Evolutionary conservation across 139 green algal species (phyloP), one percentile per base, ranked within the genome.

Genomic region (Chlamydomonas sp.): DNA sequence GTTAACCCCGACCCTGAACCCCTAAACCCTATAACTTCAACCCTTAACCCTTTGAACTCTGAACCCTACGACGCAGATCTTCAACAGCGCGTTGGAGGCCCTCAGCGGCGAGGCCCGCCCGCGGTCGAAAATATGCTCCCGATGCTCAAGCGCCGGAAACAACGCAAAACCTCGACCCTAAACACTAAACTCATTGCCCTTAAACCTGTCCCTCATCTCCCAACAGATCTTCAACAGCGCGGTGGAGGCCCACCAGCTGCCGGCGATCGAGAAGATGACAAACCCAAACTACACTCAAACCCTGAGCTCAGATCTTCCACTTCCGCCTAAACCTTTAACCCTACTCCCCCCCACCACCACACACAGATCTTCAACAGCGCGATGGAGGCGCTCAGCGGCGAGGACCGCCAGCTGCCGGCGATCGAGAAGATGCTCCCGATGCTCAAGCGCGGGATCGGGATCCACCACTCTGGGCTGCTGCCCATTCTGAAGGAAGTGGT

Each of bases 401-500:
- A 88, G 16, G 94, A 98, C 81, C 80, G 86, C 20, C 48, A 81
- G 31, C 85, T 98, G 66, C 88, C 83, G 3, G 76, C 84, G 5
- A 74, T 97, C n/a, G 26, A 73, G 29, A 71, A 76, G 35, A 88
- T 97, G 73, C 78, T 94, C 70, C 86, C 86, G 31, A 78, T 97
- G 66, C 85, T 99, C 5, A 64, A 73, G 70, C 30, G 73, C 1
- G 93, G 93, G 57, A 88, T 98, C 28, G 93, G 83, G 2, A 81
- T 98, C 57, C 93, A 98, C 79, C 93, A 98, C 81, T 90, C 80
- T 31, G 69, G 94, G 0, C 81, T 99, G 77, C 81, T 99, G 72
- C 94, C 94, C 30, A 90, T 98, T 5, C 61, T 99, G 1, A 99
- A 99, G 67, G 94, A 99, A 78, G 58, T 97, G 8, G 85, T 97